Conservation (phyloP, 192 early-diverging fungal genomes). For the Rhizophagus prolifer region DNA sequence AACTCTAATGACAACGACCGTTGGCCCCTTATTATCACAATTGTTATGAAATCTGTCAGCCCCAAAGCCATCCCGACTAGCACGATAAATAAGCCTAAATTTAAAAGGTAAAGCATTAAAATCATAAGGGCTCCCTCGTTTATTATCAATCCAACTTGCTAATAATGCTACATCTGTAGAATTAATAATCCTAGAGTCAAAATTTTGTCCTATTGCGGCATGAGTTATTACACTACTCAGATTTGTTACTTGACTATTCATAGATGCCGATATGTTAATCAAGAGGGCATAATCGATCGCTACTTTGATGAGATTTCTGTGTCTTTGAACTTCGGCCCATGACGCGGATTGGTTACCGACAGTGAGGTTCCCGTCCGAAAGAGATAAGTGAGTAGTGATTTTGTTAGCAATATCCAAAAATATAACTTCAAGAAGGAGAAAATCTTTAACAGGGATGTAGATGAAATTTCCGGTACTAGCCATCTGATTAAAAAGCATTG, state of each 20-base stretch:
- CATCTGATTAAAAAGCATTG: slow-evolving; percentile 12
- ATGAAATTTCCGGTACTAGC: neutral
- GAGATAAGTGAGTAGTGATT: neutral
- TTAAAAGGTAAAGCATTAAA: too few relatives aligned
- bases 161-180: too few relatives aligned
- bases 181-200: too few relatives aligned
- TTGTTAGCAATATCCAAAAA: slow-evolving; percentile 7
- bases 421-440: slow-evolving; percentile 17
- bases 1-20: too few relatives aligned
- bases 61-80: too few relatives aligned
- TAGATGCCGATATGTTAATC: slow-evolving; percentile 14
- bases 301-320: slow-evolving; percentile 7
- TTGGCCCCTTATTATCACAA: too few relatives aligned
- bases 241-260: neutral
- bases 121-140: too few relatives aligned
- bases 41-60: too few relatives aligned
- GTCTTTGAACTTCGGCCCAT: slow-evolving; percentile 28
- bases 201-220: too few relatives aligned
- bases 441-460: slow-evolving; percentile 22
- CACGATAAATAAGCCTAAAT: too few relatives aligned
- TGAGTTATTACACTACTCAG: too few relatives aligned
- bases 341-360: neutral
- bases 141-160: too few relatives aligned
- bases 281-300: slow-evolving; percentile 24
- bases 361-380: neutral